Evolutionary conservation across 192 early-diverging fungal genomes (phyloP), one percentile per base, ranked within the genome.

Genomic region (Backusella circina): DNA sequence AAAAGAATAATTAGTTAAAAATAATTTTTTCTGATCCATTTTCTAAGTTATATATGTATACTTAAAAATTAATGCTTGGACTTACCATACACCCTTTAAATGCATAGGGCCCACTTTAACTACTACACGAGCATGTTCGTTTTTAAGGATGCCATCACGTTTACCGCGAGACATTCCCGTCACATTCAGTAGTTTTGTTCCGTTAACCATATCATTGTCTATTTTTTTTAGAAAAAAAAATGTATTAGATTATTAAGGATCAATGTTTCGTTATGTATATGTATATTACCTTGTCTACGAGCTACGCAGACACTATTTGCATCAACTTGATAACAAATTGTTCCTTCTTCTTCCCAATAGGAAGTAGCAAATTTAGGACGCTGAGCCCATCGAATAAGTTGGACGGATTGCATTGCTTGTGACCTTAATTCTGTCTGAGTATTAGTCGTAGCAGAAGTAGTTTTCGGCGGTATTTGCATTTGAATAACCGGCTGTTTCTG

Each of bases 31-130:
- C 33, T 72, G 31, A 47, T 75, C 1, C 21, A n/a, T 10, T 79
- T 47, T 78, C 35, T 13, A 41, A 6, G 12, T 18, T 64, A 13
- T 28, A 1, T 13, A 64, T 61, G n/a, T n/a, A 31, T 23, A 39
- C 18, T 72, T 30, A 66, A n/a, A 18, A 66, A 18, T 1, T 21
- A 35, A 37, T 15, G 3, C 1, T 5, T 51, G 3, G 44, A 71
- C 76, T 72, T 75, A 82, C 90, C 90, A 91, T 75, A 91, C 90
- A 23, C 90, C 90, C 79, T 91, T 91, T 21, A 91, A 85, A 72
- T 89, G 87, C 90, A 91, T 90, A 8, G 90, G 84, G n/a, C 90
- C 90, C 0, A 88, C 85, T 77, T 91, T 91, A 51, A 90, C 88
- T 18, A 91, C 90, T 2, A 84, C 83, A 33, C 90, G 88, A 13